Conservation (phyloP, 192 early-diverging fungal genomes). For the Allomyces macrogynus region DNA sequence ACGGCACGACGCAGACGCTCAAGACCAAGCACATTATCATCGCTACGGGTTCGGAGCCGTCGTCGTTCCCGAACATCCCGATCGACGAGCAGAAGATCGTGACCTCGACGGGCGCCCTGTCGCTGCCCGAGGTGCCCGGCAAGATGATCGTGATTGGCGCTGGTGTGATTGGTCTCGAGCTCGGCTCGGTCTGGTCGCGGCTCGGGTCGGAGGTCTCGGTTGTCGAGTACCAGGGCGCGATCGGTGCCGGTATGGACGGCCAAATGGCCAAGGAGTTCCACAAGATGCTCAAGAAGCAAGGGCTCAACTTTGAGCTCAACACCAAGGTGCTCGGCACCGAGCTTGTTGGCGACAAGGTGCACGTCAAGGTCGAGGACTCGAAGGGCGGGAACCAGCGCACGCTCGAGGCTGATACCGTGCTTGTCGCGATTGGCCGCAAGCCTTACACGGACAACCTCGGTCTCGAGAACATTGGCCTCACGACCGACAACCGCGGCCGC, state of each 20-base stretch:
- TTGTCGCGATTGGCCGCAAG: constrained; percentile 85
- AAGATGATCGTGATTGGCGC: constrained; percentile 98
- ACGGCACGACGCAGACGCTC: constrained; percentile 49
- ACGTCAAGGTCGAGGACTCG: constrained; percentile 77
- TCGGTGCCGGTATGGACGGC: constrained; percentile 93
- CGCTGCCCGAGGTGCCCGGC: constrained; percentile 81
- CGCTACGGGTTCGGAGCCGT: constrained; percentile 89
- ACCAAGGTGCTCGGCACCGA: constrained; percentile 85
- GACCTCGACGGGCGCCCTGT: constrained; percentile 92
- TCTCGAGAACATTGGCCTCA: constrained; percentile 75
- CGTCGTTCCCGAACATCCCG: constrained; percentile 71
- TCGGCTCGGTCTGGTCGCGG: constrained; percentile 94
- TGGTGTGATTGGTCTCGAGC: constrained; percentile 96
- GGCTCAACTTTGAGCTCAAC: constrained; percentile 92
- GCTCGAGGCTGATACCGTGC: constrained; percentile 71
- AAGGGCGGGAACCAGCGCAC: constrained; percentile 60
- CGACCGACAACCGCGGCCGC: constrained; percentile 68
- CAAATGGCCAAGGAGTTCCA: constrained; percentile 88
- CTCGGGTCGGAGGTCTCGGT: constrained; percentile 87
- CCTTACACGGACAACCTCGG: constrained; percentile 85
- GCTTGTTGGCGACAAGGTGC: constrained; percentile 63
- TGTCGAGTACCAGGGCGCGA: constrained; percentile 77
- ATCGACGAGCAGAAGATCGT: constrained; percentile 92
- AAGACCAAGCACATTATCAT: constrained; percentile 94
- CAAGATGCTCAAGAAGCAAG: constrained; percentile 79